phyloP scores from a whole-genome alignment of 202 grass and related monocot species.

The Brachypodium distachyon region DNA sequence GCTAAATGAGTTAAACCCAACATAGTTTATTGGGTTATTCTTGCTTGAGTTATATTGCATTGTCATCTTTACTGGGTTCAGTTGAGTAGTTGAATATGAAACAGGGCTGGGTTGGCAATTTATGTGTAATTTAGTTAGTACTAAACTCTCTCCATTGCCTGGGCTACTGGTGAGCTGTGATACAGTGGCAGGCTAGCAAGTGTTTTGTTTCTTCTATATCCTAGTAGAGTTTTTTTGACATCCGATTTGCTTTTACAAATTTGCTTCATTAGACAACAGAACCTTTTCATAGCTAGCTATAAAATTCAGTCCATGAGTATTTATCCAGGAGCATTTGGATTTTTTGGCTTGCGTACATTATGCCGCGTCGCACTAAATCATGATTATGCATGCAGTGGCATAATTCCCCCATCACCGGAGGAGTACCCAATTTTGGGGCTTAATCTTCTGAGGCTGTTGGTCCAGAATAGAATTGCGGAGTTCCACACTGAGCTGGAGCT shows the following conservation, averaged over 20 bases:
- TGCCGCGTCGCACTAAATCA: neutral
- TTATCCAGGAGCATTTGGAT: neutral
- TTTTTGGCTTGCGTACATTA: neutral
- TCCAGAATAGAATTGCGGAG: conserved; percentile 97
- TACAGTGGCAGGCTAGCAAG: neutral
- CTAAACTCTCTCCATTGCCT: neutral
- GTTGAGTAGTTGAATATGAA: neutral
- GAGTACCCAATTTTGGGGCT: conserved; percentile 71
- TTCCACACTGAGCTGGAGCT: conserved; percentile 92
- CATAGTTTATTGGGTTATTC: neutral
- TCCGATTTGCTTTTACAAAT: neutral
- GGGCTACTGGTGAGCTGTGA: neutral
- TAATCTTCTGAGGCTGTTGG: conserved; percentile 74
- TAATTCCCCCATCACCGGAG: conserved; percentile 44
- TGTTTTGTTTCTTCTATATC: neutral
- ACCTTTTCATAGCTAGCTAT: neutral
- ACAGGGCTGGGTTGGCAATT: neutral
- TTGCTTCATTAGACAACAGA: neutral
- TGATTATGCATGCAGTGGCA: conserved; percentile 28
- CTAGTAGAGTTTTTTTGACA: neutral
- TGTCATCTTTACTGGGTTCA: neutral
- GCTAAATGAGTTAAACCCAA: neutral
- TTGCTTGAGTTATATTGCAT: neutral
- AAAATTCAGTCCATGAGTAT: neutral
- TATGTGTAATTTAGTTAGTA: neutral